phyloP scores from a whole-genome alignment of 805 yeast genomes.

The Ogataea dorogensis region DNA sequence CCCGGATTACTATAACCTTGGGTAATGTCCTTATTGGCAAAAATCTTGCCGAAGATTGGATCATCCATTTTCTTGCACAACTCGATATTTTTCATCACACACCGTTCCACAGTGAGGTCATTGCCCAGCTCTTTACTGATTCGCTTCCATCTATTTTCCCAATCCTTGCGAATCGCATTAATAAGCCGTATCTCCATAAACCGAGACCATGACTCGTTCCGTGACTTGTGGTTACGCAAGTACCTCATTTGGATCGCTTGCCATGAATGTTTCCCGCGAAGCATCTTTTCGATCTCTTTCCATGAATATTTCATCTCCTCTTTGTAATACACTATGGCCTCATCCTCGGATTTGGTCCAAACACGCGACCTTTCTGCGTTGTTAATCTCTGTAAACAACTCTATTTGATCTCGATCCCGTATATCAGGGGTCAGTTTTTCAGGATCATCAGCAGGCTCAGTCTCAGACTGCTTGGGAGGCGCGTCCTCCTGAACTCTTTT shows the following conservation, averaged over 20 bases:
- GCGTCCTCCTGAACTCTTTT: constrained; percentile 8
- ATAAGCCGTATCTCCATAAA: constrained; percentile 35
- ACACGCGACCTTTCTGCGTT: constrained; percentile 13
- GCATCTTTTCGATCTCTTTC: constrained; percentile 36
- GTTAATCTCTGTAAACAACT: neutral
- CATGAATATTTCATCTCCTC: constrained; percentile 39
- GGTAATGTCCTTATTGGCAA: constrained; percentile 30
- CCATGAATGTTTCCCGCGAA: constrained; percentile 39
- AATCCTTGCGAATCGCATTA: constrained; percentile 36
- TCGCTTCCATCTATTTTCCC: constrained; percentile 42
- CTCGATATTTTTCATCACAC: constrained; percentile 32
- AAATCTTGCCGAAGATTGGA: constrained; percentile 25
- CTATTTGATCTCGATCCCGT: neutral
- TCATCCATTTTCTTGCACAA: constrained; percentile 33
- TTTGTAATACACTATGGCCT: constrained; percentile 36
- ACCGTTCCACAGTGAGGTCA: constrained; percentile 31
- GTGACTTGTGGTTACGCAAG: constrained; percentile 38
- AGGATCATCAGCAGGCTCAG: neutral
- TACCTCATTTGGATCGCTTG: constrained; percentile 49
- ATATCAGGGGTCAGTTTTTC: neutral
- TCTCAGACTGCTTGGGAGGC: constrained; percentile 6
- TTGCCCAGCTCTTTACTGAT: constrained; percentile 34
- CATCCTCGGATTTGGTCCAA: constrained; percentile 40
- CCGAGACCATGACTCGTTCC: constrained; percentile 36
- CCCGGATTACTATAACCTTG: constrained; percentile 26